phyloP scores from a whole-genome alignment of 495 filamentous ascomycete species.

The Penicillium cinerascens region DNA sequence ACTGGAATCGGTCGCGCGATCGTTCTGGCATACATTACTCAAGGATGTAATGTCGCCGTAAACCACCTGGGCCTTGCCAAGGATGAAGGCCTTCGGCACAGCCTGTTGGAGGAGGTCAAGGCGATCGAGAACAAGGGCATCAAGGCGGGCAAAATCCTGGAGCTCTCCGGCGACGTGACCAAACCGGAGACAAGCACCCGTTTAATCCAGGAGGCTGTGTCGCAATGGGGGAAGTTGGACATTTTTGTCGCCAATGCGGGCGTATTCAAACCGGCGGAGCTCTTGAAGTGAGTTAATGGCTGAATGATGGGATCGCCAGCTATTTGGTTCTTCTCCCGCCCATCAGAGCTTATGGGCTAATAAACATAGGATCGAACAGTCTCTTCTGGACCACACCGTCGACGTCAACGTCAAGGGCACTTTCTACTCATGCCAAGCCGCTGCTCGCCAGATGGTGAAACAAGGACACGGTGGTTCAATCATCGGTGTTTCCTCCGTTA shows the following conservation, averaged over 20 bases:
- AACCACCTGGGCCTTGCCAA: slow-evolving; percentile 63
- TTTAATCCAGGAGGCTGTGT: slow-evolving; percentile 56
- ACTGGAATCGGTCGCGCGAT: slow-evolving; percentile 79
- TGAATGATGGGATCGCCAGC: too few relatives aligned
- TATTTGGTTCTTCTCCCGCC: too few relatives aligned
- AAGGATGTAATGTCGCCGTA: slow-evolving; percentile 66
- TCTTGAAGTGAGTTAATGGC: slow-evolving; percentile 68
- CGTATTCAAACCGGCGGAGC: slow-evolving; percentile 78
- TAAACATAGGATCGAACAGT: slow-evolving; percentile 45
- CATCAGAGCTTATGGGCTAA: too few relatives aligned
- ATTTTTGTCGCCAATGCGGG: slow-evolving; percentile 88
- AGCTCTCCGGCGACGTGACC: slow-evolving; percentile 62
- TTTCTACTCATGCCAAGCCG: slow-evolving; percentile 82
- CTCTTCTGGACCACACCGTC: slow-evolving; percentile 63
- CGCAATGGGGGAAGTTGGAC: slow-evolving; percentile 61
- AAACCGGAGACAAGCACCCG: slow-evolving; percentile 57
- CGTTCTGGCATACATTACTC: slow-evolving; percentile 61
- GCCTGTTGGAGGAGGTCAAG: slow-evolving; percentile 35
- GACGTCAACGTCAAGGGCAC: slow-evolving; percentile 80
- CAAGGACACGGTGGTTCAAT: slow-evolving; percentile 67
- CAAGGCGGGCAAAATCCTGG: not conserved
- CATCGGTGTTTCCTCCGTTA: slow-evolving; percentile 80
- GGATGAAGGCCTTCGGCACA: slow-evolving; percentile 31
- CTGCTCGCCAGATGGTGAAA: slow-evolving; percentile 68
- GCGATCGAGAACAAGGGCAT: slow-evolving; percentile 27